Base-by-base conservation (phyloP, 2,329 filamentous ascomycete species). In the Rhynchosporium agropyri region DNA sequence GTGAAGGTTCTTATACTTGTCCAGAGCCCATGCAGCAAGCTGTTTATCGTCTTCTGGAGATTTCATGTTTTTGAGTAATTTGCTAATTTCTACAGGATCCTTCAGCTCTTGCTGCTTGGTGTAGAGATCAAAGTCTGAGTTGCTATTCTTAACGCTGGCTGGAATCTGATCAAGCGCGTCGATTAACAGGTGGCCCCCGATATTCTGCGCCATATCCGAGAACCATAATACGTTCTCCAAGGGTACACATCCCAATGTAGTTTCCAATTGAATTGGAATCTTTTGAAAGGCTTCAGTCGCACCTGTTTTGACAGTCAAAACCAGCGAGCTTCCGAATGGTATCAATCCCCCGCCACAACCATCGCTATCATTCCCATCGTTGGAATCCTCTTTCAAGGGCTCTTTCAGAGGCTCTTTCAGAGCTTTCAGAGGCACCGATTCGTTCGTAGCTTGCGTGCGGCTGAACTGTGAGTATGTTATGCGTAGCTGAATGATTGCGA, bases 1-100 rank as follows among this genome's bases (percentile, higher is more conserved):
- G 71, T 85, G 83, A 48, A 84, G 75, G 70, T 84, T 84, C 74
- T 87, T 86, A 76, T 85, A 87, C 75, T 85, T 85, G 76, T 87
- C 84, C 36, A 86, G 73, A 9, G 75, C 77, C 84, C 83, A 86
- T 1, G 77, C 78, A 20, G 79, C 76, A 65, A 69, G 65, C 62
- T 75, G 59, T 62, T 72, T 73, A 3, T 70, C 63, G 28, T 70
- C 70, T 48, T 76, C 74, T 10, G 64, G 65, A 20, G 50, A 54
- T 38, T 63, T 65, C 15, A 54, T 45, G 1, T 40, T 53, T 46
- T 53, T 58, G 6, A 66, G 59, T 7, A 71, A 75, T 65, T 77
- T 78, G 64, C 81, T 79, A 45, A 79, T 76, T 68, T 79, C 77
- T 49, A 80, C 78, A 9, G 40, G 58, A 42, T 80, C 76, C 54